Percentiles rank a stretch among this genome's conserved stretches.
Evolutionary conservation across 2,329 filamentous ascomycete species (phyloP).

Genomic region (Nothomitra cinnamomea): DNA sequence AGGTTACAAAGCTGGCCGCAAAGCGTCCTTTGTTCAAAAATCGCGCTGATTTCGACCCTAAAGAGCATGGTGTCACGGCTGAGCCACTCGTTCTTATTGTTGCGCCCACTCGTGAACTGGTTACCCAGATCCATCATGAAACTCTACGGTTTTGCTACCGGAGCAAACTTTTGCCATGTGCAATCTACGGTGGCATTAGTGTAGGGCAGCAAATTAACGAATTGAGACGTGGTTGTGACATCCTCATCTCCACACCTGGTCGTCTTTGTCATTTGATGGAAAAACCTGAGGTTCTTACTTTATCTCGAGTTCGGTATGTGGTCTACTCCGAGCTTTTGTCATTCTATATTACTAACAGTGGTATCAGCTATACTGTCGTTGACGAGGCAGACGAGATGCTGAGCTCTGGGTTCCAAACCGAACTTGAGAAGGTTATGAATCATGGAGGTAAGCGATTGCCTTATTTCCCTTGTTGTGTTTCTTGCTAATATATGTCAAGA

Average conservation of each 20-base stretch:
- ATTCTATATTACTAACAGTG: neutral
- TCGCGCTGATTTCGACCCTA: slow-evolving; percentile 34
- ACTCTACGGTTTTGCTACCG: slow-evolving; percentile 85
- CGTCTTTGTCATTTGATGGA: slow-evolving; percentile 73
- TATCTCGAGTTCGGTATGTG: slow-evolving; percentile 3
- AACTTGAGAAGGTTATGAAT: slow-evolving; percentile 58
- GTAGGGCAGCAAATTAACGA: slow-evolving; percentile 51
- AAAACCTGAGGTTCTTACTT: slow-evolving; percentile 34
- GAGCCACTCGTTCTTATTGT: slow-evolving; percentile 82
- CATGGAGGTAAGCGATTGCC: slow-evolving; percentile 50
- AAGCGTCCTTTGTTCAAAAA: slow-evolving; percentile 44
- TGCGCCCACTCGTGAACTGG: slow-evolving; percentile 74
- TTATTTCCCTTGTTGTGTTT: neutral
- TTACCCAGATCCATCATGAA: slow-evolving; percentile 90
- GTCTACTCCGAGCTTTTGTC: neutral
- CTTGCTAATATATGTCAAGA: slow-evolving; percentile 26
- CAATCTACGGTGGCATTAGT: slow-evolving; percentile 73
- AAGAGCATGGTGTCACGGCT: slow-evolving; percentile 41
- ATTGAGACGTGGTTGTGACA: slow-evolving; percentile 69
- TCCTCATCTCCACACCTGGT: slow-evolving; percentile 77
- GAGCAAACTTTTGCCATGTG: slow-evolving; percentile 82
- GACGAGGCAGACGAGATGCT: slow-evolving; percentile 96
- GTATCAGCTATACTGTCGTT: slow-evolving; percentile 48
- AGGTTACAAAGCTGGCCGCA: slow-evolving; percentile 74
- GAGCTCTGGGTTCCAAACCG: slow-evolving; percentile 56